A percentile compares a stretch with the other conserved stretches of the same genome.
phyloP scores from a whole-genome alignment of 495 filamentous ascomycete species.

The Aspergillus funiculosus region DNA sequence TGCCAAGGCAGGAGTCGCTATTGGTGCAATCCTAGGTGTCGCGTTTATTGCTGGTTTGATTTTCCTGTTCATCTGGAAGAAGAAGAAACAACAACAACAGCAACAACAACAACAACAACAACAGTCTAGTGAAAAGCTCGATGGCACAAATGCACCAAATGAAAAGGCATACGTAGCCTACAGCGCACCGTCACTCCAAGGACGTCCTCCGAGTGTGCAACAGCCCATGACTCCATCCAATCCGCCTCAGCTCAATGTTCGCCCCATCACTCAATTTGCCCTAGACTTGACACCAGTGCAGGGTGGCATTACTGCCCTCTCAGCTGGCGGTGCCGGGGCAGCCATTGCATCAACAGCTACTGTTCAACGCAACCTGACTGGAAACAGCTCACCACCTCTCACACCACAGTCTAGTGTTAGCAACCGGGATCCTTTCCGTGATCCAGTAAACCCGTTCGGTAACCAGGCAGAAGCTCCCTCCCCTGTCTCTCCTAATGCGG shows the following conservation, averaged over 20 bases:
- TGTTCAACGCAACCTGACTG: slow-evolving; percentile 35
- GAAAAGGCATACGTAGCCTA: slow-evolving; percentile 42
- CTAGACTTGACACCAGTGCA: slow-evolving; percentile 54
- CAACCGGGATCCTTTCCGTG: slow-evolving; percentile 39
- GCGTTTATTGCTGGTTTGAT: slow-evolving; percentile 54
- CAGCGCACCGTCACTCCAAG: slow-evolving; percentile 28
- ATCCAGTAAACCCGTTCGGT: slow-evolving; percentile 51
- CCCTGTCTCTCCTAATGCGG: slow-evolving; percentile 16
- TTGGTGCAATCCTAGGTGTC: slow-evolving; percentile 66
- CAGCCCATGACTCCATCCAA: slow-evolving; percentile 39
- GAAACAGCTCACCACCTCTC: slow-evolving; percentile 30
- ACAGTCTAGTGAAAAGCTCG: slow-evolving; percentile 21
- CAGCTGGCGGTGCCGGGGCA: slow-evolving; percentile 32
- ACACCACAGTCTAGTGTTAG: slow-evolving; percentile 41
- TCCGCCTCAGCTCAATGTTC: slow-evolving; percentile 77
- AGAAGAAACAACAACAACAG: slow-evolving; percentile 35
- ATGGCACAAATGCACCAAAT: slow-evolving; percentile 51
- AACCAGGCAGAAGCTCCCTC: slow-evolving; percentile 41
- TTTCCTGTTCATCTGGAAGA: slow-evolving; percentile 63
- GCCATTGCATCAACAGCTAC: slow-evolving; percentile 28
- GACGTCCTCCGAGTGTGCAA: slow-evolving; percentile 26
- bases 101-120: slow-evolving; percentile 20
- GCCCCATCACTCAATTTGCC: slow-evolving; percentile 81
- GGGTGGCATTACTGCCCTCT: slow-evolving; percentile 29
- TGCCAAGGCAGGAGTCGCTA: slow-evolving; percentile 76